Percentiles rank a stretch among this genome's conserved stretches.
phyloP scores from a whole-genome alignment of 2,329 filamentous ascomycete species.

The Laburnicola sp. region DNA sequence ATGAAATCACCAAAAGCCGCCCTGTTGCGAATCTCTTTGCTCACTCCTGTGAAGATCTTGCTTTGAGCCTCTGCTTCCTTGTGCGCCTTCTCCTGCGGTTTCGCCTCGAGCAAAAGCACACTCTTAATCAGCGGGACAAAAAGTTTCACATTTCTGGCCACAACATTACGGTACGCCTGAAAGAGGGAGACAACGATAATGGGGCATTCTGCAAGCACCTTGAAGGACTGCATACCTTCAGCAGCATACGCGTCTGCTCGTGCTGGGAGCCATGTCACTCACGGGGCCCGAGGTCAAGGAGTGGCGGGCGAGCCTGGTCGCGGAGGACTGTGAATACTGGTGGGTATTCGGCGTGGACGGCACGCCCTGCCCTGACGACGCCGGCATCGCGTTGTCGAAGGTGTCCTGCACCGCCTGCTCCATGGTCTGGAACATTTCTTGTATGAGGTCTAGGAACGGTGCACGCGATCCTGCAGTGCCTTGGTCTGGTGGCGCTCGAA shows the following conservation, averaged over 20 bases:
- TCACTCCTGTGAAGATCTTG: slow-evolving; percentile 88
- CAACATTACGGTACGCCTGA: slow-evolving; percentile 82
- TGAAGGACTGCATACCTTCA: slow-evolving; percentile 98
- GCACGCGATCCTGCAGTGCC: slow-evolving; percentile 77
- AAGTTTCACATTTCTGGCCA: slow-evolving; percentile 80
- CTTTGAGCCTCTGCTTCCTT: slow-evolving; percentile 77
- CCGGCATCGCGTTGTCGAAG: slow-evolving; percentile 73
- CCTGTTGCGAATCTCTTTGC: slow-evolving; percentile 88
- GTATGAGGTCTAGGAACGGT: slow-evolving; percentile 89
- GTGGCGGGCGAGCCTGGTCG: slow-evolving; percentile 87
- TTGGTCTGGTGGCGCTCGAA: slow-evolving; percentile 91
- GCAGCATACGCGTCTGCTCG: slow-evolving; percentile 76
- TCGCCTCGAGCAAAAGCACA: slow-evolving; percentile 84
- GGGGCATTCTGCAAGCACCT: slow-evolving; percentile 94
- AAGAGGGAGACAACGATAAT: slow-evolving; percentile 99
- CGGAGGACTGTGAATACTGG: slow-evolving; percentile 82
- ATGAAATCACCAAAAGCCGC: slow-evolving; percentile 97
- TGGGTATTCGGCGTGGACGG: slow-evolving; percentile 66
- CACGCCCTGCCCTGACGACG: slow-evolving; percentile 54
- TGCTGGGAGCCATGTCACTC: slow-evolving; percentile 77
- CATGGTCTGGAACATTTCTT: slow-evolving; percentile 95
- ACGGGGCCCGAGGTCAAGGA: slow-evolving; percentile 72
- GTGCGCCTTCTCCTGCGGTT: slow-evolving; percentile 90
- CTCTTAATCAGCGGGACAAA: slow-evolving; percentile 95
- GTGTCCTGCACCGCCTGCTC: slow-evolving; percentile 93